Base-by-base conservation (phyloP, 352 stramenopile genomes). In the Elongisporangium prolatum region DNA sequence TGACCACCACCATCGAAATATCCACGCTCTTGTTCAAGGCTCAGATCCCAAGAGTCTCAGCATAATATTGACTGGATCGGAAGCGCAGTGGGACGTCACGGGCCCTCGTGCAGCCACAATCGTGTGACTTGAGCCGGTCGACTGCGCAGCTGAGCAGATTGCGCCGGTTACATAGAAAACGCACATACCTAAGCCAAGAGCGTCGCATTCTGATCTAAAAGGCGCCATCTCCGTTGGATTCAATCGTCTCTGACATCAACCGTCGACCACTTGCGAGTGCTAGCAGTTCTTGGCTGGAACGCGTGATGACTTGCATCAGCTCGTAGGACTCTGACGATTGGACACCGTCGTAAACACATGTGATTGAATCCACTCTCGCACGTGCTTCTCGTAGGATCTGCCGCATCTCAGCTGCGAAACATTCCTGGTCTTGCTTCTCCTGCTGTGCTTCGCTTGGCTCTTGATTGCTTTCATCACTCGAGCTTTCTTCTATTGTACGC, bases 401-500 rank as follows among this genome's bases (percentile, higher is more conserved):
- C 1, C 9, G 28, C 28, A 40, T 40, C 28, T 40, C 28, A 13
- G 28, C 28, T 13, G 4, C 28, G 8, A 40, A 40, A 40, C 9
- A 9, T 5, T 9, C 14, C 28, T 40, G 28, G 1, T 40, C 28
- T 14, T 40, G 28, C 28, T 40, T 40, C 25, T 34, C 25, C 8
- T 8, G 25, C 25, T 34, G 4, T 8, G 47, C 47, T 20, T 50
- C 47, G 47, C 47, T 50, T 7, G 47, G 13, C 4, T 20, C 17
- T 5, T 7, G 8, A 21, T 22, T 16, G 17, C 20, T 22, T 10
- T 50, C 47, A 14, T 50, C 6, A 7, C 4, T 34, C 24, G 24
- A 34, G 24, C 22, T 37, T 16, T 48, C 54, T 17, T 18, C 16
- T 48, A 20, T 4, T 69, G 58, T 59, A 48, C 17, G 17, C 56